Evolutionary conservation across 1,284 basidiomycete genomes (phyloP).

Genomic region (Sporisorium sorghi): DNA sequence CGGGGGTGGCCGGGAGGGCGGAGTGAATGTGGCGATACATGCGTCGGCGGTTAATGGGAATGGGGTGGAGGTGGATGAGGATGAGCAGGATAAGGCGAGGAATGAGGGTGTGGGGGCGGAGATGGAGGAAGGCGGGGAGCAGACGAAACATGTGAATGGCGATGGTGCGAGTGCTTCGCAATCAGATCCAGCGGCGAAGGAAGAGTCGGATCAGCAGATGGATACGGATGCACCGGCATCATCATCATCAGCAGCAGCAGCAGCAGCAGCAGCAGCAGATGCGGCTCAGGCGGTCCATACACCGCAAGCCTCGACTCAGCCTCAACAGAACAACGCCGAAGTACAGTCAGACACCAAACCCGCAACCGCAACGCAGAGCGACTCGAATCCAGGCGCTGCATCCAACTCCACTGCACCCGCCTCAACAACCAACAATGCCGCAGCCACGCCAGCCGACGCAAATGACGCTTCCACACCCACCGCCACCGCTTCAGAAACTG

Average conservation of each 20-base stretch:
- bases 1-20: constrained; percentile 15
- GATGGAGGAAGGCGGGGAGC: not conserved
- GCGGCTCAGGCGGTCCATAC: not conserved
- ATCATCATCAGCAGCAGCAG: not conserved
- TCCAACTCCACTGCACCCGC: not conserved
- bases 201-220: not conserved
- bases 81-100: constrained; percentile 27
- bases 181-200: not conserved
- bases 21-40: constrained; percentile 47
- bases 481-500: not conserved
- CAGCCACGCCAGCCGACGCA: not conserved
- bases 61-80: constrained; percentile 8
- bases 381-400: not conserved
- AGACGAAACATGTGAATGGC: constrained; percentile 4
- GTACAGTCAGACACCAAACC: not conserved
- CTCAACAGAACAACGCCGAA: constrained; percentile 7
- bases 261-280: not conserved
- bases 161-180: not conserved
- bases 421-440: not conserved
- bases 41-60: constrained; percentile 7
- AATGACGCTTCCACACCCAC: not conserved
- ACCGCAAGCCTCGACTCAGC: not conserved
- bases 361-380: not conserved
- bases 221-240: not conserved
- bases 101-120: constrained; percentile 10